Conservation (phyloP, 2,329 filamentous ascomycete genomes). For the Apiospora sp. region DNA sequence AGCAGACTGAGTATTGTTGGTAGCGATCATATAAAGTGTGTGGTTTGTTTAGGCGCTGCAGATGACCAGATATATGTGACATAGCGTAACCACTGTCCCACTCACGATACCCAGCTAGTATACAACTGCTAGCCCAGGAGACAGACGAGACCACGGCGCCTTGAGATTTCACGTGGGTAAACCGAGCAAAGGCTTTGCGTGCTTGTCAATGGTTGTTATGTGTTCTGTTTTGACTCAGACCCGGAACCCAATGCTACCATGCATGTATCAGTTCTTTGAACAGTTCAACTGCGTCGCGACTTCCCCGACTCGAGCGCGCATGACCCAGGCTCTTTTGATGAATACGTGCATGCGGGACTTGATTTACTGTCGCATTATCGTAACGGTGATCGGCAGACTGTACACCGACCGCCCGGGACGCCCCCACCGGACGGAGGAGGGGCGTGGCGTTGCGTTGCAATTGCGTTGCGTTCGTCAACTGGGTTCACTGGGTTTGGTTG, state of each 20-base stretch:
- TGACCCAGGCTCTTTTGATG: neutral
- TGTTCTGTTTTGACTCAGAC: neutral
- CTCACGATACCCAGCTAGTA: neutral
- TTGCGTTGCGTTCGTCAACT: neutral
- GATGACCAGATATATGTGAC: neutral
- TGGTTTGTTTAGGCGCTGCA: neutral
- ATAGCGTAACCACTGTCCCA: neutral
- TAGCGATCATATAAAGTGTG: neutral
- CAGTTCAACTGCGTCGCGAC: neutral
- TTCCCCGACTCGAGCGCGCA: slow-evolving; percentile 13
- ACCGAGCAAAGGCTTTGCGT: neutral
- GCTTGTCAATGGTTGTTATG: neutral
- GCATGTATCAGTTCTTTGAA: slow-evolving; percentile 18
- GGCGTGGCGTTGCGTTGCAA: neutral
- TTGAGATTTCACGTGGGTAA: neutral
- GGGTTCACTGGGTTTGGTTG: too few relatives aligned
- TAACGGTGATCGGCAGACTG: slow-evolving; percentile 17
- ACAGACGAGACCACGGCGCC: too few relatives aligned
- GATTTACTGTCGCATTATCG: slow-evolving; percentile 6
- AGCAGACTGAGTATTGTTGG: neutral
- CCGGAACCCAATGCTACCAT: neutral
- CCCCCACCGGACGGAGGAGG: slow-evolving; percentile 13
- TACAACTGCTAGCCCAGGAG: neutral
- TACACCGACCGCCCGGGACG: slow-evolving; percentile 8
- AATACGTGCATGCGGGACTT: slow-evolving; percentile 2